Base-by-base conservation (phyloP, 495 filamentous ascomycete genomes). In the Penicillium malachiteum region DNA sequence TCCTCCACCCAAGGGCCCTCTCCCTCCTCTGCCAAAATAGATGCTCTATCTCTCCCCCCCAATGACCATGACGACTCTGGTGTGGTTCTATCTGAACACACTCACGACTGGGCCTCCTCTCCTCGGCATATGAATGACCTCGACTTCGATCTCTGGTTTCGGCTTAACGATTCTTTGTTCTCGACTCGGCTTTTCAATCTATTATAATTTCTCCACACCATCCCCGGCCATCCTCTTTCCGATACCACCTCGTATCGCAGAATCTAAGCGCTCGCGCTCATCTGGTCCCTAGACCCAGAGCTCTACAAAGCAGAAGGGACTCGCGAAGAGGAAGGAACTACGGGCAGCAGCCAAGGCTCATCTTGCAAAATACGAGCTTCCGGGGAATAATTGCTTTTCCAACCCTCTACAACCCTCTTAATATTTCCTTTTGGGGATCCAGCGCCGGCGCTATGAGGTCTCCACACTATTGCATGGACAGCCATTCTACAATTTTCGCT, bases 1-100 rank as follows among this genome's bases (percentile, higher is more conserved):
- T 64, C 89, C 89, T 58, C 89, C 89, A 66, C 89, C 89, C 37
- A 89, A 85, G 75, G 83, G 89, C 55, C 89, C 89, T 75, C 86
- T 93, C 16, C 89, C 89, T 68, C 88, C 88, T 68, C 81, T 91
- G 37, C 89, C 89, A 65, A 89, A 89, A 78, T 83, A 87, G 71
- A 79, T 68, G 48, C 45, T 48, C 55, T 52, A 4, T 26, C 2
- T 1, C 60, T 75, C 2, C 12, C 34, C 76, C 55, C 56, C 58
- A 60, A 71, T 61, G 71, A 71, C 63, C 56, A 55, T 70, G 65
- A 77, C 66, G 73, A 77, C 65, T 55, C 59, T 53, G 63, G 65
- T 54, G 56, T 56, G 8, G 3, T 21, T 32, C 30, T 3, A 69
- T 58, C 65, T 63, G 54, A 52, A 52, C 64, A 54, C 65, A 61